Evolutionary conservation across 2,329 filamentous ascomycete species (phyloP).

Genomic region (Aureobasidium leucospermi): DNA sequence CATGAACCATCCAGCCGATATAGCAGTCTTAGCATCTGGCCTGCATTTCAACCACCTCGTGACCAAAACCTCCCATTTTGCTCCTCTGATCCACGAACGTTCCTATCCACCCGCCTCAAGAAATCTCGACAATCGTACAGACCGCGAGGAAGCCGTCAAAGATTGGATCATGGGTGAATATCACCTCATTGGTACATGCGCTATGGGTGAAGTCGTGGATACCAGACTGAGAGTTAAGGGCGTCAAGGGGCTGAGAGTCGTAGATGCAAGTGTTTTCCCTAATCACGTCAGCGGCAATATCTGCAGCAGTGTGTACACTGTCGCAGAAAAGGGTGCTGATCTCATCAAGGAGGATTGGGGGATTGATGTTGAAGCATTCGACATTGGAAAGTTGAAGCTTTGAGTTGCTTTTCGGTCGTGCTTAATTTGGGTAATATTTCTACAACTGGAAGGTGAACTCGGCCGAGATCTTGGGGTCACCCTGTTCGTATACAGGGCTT

Average conservation of each 20-base stretch:
- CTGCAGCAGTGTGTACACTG: slow-evolving; percentile 24
- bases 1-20: slow-evolving; percentile 19
- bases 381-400: background rate
- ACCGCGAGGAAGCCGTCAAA: slow-evolving; percentile 22
- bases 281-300: slow-evolving; percentile 26
- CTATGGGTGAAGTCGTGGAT: slow-evolving; percentile 39
- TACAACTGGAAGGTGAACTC: too few relatives aligned
- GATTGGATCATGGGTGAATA: slow-evolving; percentile 27
- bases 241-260: slow-evolving; percentile 29
- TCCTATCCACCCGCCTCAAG: slow-evolving; percentile 25
- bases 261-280: slow-evolving; percentile 31
- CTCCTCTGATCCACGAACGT: slow-evolving; percentile 32
- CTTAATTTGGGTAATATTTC: too few relatives aligned
- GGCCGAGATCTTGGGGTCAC: too few relatives aligned
- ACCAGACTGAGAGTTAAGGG: slow-evolving; percentile 31
- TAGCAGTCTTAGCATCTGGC: slow-evolving; percentile 23
- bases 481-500: too few relatives aligned
- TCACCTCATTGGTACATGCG: slow-evolving; percentile 35
- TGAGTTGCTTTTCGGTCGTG: background rate
- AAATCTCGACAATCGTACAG: slow-evolving; percentile 21
- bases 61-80: slow-evolving; percentile 35
- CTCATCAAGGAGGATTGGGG: slow-evolving; percentile 25
- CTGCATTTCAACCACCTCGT: slow-evolving; percentile 36
- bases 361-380: background rate
- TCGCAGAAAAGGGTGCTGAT: slow-evolving; percentile 27